phyloP scores from a whole-genome alignment of 2,329 filamentous ascomycete genomes.

The Penicillium sp. region DNA sequence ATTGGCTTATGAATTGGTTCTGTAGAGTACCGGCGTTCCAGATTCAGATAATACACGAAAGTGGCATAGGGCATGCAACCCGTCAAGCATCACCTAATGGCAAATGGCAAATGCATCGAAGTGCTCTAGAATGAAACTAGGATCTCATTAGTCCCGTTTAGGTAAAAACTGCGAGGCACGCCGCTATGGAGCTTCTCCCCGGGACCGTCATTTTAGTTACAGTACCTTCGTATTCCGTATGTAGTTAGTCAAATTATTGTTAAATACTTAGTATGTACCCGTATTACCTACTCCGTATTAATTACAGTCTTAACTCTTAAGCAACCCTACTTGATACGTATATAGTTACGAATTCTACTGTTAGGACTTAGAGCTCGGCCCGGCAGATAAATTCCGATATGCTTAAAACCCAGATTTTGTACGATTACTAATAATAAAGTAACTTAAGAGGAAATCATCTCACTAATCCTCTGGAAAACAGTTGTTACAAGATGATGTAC shows the following conservation, averaged over 20 bases:
- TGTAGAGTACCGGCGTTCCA: not conserved
- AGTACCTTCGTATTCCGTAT: not conserved
- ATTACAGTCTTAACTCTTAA: too few relatives aligned
- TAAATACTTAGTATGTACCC: too few relatives aligned
- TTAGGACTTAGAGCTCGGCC: not conserved
- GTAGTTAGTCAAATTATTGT: not conserved
- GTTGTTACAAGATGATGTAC: not conserved
- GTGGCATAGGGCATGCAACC: not conserved
- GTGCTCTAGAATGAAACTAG: slow-evolving; percentile 1
- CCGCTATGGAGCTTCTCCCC: not conserved
- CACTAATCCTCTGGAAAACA: not conserved
- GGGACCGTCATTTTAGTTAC: not conserved
- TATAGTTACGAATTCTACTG: too few relatives aligned
- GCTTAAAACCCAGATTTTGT: not conserved
- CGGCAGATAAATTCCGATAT: not conserved
- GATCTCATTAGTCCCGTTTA: not conserved
- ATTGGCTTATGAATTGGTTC: too few relatives aligned
- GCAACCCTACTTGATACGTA: too few relatives aligned
- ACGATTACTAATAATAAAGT: too few relatives aligned
- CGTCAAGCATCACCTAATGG: not conserved
- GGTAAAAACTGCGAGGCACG: not conserved
- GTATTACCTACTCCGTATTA: too few relatives aligned
- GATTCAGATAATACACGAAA: not conserved
- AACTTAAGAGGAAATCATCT: too few relatives aligned
- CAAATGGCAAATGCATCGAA: not conserved